These are phyloP conservation scores for Penicillium argentinense DNA, from an alignment of 495 filamentous ascomycete genomes.

Conservation along the genomic window DNA sequence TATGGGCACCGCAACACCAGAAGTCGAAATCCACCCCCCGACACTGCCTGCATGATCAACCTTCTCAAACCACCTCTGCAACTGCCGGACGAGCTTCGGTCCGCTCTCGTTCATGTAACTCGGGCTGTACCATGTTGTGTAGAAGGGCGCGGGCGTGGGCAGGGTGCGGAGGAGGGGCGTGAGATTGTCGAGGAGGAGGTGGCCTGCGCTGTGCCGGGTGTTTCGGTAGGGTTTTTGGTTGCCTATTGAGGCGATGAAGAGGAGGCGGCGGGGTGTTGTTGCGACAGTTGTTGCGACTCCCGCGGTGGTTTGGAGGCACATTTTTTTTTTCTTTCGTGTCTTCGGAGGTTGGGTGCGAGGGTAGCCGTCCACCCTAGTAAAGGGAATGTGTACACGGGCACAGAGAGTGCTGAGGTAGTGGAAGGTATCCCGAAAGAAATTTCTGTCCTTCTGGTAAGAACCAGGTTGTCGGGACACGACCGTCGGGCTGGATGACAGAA, in stretches of 20 bases:
- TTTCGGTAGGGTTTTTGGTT: conserved; percentile 63
- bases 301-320: neutral
- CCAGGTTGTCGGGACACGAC: no score
- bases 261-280: conserved; percentile 34
- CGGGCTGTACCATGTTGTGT: conserved; percentile 67
- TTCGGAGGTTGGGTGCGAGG: no score
- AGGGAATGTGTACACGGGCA: no score
- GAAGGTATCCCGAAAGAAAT: neutral
- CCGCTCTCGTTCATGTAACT: conserved; percentile 77
- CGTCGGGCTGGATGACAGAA: neutral
- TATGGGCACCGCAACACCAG: neutral
- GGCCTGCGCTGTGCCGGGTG: conserved; percentile 81
- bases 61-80: conserved; percentile 45
- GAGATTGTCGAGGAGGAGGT: conserved; percentile 63
- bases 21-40: neutral
- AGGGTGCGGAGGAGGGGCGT: conserved; percentile 44
- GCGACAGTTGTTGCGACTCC: neutral
- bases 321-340: no score
- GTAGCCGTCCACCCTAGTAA: no score
- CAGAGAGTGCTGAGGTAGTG: no score
- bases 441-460: neutral
- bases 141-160: conserved; percentile 49
- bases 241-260: conserved; percentile 73
- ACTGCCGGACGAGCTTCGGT: conserved; percentile 35
- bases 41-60: conserved; percentile 31